Conservation (phyloP, 2,329 filamentous ascomycete genomes). For the Colletotrichum liriopes region DNA sequence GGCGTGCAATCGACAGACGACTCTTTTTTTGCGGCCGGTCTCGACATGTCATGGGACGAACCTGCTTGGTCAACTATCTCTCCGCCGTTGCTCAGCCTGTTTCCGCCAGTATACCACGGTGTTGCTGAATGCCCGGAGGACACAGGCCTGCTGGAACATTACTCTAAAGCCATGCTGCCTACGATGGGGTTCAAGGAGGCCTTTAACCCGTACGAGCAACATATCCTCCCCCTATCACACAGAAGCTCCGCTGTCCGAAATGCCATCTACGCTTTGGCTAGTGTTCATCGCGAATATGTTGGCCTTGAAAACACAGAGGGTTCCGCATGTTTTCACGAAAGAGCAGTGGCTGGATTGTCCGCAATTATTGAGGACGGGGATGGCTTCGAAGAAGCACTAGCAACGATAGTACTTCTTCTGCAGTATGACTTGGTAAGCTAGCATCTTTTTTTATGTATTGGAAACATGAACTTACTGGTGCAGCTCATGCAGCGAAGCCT, state of each 20-base stretch:
- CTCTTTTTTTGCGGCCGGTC: slow-evolving; percentile 22
- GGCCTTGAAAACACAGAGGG: slow-evolving; percentile 36
- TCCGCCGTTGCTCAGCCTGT: slow-evolving; percentile 17
- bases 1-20: slow-evolving; percentile 22
- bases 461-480: neutral
- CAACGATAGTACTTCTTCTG: slow-evolving; percentile 36
- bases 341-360: slow-evolving; percentile 30
- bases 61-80: slow-evolving; percentile 20
- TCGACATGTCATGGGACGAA: slow-evolving; percentile 33
- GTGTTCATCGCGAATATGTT: slow-evolving; percentile 36
- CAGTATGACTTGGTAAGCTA: slow-evolving; percentile 41
- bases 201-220: slow-evolving; percentile 22
- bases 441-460: fast-evolving
- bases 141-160: slow-evolving; percentile 39
- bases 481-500: slow-evolving; percentile 39
- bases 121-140: slow-evolving; percentile 28
- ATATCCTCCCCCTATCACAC: slow-evolving; percentile 33
- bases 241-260: slow-evolving; percentile 37
- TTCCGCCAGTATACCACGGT: slow-evolving; percentile 17
- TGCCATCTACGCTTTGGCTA: slow-evolving; percentile 40
- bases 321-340: slow-evolving; percentile 33
- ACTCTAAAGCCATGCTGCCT: slow-evolving; percentile 25
- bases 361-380: slow-evolving; percentile 38
- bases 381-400: slow-evolving; percentile 37
- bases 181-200: slow-evolving; percentile 35